phyloP scores from a whole-genome alignment of 306 rosid species.

The Begonia peltatifolia region DNA sequence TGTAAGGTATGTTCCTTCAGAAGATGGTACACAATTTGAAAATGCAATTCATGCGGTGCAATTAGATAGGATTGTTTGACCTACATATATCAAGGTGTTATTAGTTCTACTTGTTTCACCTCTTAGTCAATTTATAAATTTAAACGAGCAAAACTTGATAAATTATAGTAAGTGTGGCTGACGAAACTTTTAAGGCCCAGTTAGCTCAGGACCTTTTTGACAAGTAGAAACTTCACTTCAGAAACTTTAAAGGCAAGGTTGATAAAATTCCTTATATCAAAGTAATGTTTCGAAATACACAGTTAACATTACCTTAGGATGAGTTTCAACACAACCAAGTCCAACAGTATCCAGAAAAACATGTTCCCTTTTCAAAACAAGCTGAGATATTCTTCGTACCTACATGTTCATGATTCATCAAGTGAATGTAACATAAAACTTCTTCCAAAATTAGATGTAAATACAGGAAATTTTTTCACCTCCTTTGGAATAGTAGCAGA shows the following conservation, averaged over 20 bases:
- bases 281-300: too few species aligned
- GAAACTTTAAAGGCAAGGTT: too few species aligned
- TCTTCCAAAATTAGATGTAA: neutral
- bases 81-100: slow-evolving; percentile 30
- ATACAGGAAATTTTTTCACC: slow-evolving; percentile 29
- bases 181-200: too few species aligned
- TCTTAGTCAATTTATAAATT: too few species aligned
- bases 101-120: slow-evolving; percentile 1
- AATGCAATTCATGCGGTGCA: slow-evolving; percentile 68
- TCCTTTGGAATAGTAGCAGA: slow-evolving; percentile 93
- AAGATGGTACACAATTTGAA: slow-evolving; percentile 55
- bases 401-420: slow-evolving; percentile 15
- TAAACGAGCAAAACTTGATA: too few species aligned
- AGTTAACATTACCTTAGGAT: slow-evolving; percentile 32
- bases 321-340: slow-evolving; percentile 68
- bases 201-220: too few species aligned
- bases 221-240: too few species aligned
- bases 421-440: too few species aligned
- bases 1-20: slow-evolving; percentile 60
- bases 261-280: too few species aligned
- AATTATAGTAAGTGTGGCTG: too few species aligned
- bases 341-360: slow-evolving; percentile 78
- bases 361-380: slow-evolving; percentile 86
- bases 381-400: slow-evolving; percentile 91
- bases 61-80: slow-evolving; percentile 57